These are phyloP conservation scores for Paramecium sexaurelia DNA, from an alignment of 73 alveolate species.

Conservation along the genomic window DNA sequence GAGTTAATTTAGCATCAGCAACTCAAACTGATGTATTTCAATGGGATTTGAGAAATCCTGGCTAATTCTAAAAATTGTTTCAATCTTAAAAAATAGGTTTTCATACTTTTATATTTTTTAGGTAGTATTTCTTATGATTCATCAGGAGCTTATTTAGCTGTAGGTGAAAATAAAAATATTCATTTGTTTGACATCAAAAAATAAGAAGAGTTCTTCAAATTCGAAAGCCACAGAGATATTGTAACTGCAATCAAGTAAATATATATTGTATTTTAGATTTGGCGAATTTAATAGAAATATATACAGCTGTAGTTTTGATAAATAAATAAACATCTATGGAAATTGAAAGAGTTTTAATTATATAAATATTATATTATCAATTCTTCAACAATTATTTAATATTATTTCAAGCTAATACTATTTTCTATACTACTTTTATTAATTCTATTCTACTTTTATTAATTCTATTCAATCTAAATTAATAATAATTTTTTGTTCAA, in stretches of 20 bases:
- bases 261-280: background rate
- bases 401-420: no score
- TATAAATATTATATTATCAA: background rate
- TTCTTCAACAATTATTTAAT: background rate
- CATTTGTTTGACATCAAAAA: background rate
- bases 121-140: background rate
- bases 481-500: no score
- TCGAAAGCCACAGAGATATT: conserved; percentile 9
- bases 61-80: background rate
- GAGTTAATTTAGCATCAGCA: conserved; percentile 4
- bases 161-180: background rate
- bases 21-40: background rate
- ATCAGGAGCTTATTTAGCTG: conserved; percentile 42
- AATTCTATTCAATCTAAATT: no score
- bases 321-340: background rate
- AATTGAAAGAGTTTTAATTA: conserved; percentile 33
- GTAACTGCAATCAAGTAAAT: conserved; percentile 10
- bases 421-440: no score
- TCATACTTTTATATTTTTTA: background rate
- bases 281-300: background rate
- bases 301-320: background rate
- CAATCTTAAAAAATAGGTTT: background rate
- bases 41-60: conserved; percentile 49
- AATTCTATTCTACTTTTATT: no score
- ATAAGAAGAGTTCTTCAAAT: background rate